Percentiles rank a stretch among this genome's conserved stretches.
phyloP scores from a whole-genome alignment of 176 grass and related monocot genomes.

The Elymus sibiricus region DNA sequence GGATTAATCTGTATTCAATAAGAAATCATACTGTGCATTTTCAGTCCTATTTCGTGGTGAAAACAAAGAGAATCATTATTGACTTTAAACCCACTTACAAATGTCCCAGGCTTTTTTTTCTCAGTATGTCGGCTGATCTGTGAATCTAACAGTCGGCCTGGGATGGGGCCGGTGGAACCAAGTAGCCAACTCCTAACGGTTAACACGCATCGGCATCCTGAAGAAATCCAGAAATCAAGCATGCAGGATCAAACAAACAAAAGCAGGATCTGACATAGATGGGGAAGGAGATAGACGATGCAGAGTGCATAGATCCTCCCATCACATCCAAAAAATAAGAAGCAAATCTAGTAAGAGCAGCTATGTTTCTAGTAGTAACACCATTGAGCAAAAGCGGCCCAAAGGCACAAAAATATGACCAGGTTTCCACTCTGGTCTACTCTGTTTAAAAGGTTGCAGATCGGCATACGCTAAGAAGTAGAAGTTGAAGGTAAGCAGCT shows the following conservation, averaged over 20 bases:
- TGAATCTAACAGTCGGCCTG: background rate
- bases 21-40: background rate
- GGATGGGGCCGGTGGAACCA: background rate
- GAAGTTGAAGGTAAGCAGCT: no score
- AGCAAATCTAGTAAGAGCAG: slow-evolving; percentile 8
- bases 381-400: background rate
- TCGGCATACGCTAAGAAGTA: no score
- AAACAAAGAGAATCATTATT: background rate
- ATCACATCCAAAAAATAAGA: background rate
- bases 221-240: background rate
- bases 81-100: background rate
- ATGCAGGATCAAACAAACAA: background rate
- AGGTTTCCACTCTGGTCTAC: slow-evolving; percentile 16
- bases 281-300: background rate
- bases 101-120: background rate
- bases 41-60: background rate
- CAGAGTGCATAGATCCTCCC: background rate
- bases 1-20: background rate
- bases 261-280: background rate
- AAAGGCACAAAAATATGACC: background rate
- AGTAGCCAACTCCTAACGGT: no score
- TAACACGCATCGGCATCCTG: background rate
- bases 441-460: background rate
- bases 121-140: background rate
- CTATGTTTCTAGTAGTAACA: slow-evolving; percentile 1